phyloP scores from a whole-genome alignment of 805 yeast genomes.

The Tetrapisispora arboricola region DNA sequence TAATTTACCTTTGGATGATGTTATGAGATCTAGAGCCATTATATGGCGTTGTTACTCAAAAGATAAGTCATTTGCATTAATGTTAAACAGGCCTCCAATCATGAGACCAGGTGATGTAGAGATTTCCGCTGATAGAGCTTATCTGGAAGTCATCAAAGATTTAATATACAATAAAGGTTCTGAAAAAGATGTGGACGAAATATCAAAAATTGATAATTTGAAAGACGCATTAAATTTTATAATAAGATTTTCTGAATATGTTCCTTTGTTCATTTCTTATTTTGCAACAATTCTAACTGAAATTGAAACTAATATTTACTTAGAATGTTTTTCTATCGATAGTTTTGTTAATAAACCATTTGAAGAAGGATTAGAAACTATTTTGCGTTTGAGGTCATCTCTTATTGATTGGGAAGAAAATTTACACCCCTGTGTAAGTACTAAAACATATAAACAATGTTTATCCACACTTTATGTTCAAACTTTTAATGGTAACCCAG shows the following conservation, averaged over 20 bases:
- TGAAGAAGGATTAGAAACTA: conserved; percentile 15
- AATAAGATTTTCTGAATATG: conserved; percentile 12
- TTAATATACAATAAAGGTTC: not conserved
- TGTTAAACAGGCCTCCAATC: conserved; percentile 16
- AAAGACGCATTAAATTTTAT: conserved; percentile 12
- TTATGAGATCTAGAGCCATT: conserved; percentile 30
- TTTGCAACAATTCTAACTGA: conserved; percentile 10
- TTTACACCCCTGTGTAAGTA: conserved; percentile 16
- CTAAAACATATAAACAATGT: conserved; percentile 16
- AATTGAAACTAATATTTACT: conserved; percentile 12
- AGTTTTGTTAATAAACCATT: conserved; percentile 13
- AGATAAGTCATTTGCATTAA: conserved; percentile 17
- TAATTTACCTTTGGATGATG: conserved; percentile 31
- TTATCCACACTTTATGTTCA: conserved; percentile 14
- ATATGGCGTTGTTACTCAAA: conserved; percentile 37
- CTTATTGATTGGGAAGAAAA: conserved; percentile 17
- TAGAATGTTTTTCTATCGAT: conserved; percentile 15
- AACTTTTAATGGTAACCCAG: conserved; percentile 11
- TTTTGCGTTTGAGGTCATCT: conserved; percentile 10
- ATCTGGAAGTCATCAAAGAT: conserved; percentile 12
- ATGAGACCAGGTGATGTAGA: conserved; percentile 17
- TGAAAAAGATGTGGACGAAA: conserved; percentile 6
- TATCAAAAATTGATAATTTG: conserved; percentile 8
- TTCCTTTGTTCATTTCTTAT: conserved; percentile 18
- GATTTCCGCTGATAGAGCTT: conserved; percentile 10